Percentiles rank a stretch among this genome's conserved stretches.
phyloP scores from a whole-genome alignment of 345 rosid species.

The Nephelium lappaceum region DNA sequence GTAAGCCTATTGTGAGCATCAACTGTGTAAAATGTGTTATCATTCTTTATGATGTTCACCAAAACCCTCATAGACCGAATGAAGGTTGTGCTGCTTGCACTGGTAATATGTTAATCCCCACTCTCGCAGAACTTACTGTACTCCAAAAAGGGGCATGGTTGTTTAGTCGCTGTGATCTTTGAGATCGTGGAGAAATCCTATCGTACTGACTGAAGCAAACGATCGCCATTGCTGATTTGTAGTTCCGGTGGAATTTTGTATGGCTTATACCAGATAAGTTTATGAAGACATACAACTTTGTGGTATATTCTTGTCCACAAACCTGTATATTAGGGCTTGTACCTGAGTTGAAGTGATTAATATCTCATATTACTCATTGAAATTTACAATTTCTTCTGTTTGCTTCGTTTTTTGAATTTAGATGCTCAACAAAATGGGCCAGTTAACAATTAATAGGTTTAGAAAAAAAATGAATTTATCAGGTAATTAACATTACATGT shows the following conservation, averaged over 20 bases:
- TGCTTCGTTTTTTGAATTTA: too few species aligned
- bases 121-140: not conserved
- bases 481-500: too few species aligned
- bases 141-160: not conserved
- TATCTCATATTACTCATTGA: too few species aligned
- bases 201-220: not conserved
- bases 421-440: too few species aligned
- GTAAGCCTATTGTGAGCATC: conserved; percentile 38
- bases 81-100: not conserved
- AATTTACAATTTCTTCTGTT: too few species aligned
- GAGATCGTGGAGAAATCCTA: not conserved
- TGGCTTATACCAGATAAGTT: too few species aligned
- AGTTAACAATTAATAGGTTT: too few species aligned
- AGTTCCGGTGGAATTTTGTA: not conserved
- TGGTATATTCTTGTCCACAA: too few species aligned
- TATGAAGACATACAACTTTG: too few species aligned
- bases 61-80: not conserved
- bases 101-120: not conserved
- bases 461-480: too few species aligned
- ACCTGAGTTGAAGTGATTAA: too few species aligned
- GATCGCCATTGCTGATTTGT: not conserved
- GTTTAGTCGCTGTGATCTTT: not conserved
- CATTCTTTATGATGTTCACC: not conserved
- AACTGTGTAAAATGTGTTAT: not conserved
- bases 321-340: too few species aligned